phyloP scores from a whole-genome alignment of 495 filamentous ascomycete genomes.

The Daldinia caldariorum region DNA sequence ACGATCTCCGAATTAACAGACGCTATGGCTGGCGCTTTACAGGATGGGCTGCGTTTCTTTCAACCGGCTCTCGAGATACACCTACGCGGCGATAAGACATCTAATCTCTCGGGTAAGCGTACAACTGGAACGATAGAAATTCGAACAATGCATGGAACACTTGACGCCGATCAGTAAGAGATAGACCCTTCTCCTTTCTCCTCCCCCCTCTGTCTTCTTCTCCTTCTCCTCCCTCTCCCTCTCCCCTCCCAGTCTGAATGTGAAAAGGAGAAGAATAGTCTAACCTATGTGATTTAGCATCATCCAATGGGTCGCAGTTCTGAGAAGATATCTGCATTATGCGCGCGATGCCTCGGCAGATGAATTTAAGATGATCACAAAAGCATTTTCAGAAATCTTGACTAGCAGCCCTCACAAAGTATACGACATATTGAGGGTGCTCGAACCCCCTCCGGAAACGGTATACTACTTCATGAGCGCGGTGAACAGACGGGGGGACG shows the following conservation, averaged over 20 bases:
- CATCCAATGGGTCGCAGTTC: constrained; percentile 35
- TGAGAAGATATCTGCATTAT: neutral
- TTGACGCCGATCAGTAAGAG: constrained; percentile 41
- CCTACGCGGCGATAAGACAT: neutral
- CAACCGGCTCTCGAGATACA: constrained; percentile 10
- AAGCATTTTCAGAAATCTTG: neutral
- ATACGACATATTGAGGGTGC: neutral
- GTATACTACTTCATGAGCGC: constrained; percentile 16
- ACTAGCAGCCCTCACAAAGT: neutral
- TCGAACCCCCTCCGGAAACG: constrained; percentile 18
- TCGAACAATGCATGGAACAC: constrained; percentile 43
- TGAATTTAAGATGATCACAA: neutral
- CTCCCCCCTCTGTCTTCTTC: too few relatives aligned
- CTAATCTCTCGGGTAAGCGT: neutral
- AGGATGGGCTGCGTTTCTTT: too few relatives aligned
- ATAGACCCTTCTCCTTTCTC: neutral
- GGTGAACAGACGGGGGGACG: constrained; percentile 1
- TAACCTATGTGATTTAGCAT: constrained; percentile 24
- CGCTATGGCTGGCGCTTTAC: neutral
- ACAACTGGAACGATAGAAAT: constrained; percentile 31
- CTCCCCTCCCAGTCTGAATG: too few relatives aligned
- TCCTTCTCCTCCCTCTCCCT: too few relatives aligned
- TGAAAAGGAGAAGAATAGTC: neutral
- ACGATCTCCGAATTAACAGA: constrained; percentile 5
- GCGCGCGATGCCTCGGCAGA: neutral